These are phyloP conservation scores for Volvox carteri DNA, from an alignment of 163 green algal species.

Conservation along the genomic window DNA sequence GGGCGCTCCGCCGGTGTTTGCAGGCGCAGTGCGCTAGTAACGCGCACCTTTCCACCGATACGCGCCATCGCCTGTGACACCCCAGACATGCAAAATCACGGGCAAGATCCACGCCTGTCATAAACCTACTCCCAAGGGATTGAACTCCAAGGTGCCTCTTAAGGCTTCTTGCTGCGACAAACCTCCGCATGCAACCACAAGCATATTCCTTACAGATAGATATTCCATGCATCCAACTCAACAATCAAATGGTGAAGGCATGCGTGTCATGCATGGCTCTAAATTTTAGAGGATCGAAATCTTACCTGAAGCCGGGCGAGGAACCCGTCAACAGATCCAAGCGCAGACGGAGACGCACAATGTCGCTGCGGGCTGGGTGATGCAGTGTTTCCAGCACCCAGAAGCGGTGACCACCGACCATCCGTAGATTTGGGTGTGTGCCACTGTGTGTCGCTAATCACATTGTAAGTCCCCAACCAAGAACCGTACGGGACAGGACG, in stretches of 20 bases:
- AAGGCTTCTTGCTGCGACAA: too few relatives aligned
- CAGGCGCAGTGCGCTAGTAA: constrained; percentile 42
- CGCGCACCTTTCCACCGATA: constrained; percentile 31
- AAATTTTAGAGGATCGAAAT: too few relatives aligned
- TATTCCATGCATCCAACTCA: too few relatives aligned
- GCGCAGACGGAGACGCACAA: neutral
- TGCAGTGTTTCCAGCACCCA: neutral
- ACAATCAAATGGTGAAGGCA: too few relatives aligned
- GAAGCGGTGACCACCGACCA: constrained; percentile 19
- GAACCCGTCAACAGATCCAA: neutral
- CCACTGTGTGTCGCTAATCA: constrained; percentile 15
- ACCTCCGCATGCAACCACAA: too few relatives aligned
- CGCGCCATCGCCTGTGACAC: constrained; percentile 32
- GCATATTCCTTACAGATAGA: too few relatives aligned
- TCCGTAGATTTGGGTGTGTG: constrained; percentile 34
- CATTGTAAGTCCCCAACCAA: neutral
- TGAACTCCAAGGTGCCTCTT: too few relatives aligned
- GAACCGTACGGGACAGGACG: too few relatives aligned
- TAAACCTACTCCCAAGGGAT: too few relatives aligned
- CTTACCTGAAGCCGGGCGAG: constrained; percentile 36
- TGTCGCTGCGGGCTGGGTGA: constrained; percentile 16
- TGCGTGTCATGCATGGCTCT: too few relatives aligned
- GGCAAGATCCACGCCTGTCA: too few relatives aligned
- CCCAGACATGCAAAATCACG: too few relatives aligned
- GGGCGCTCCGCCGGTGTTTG: neutral